phyloP scores from a whole-genome alignment of 2,329 filamentous ascomycete species.

The Aschersonia sp. region DNA sequence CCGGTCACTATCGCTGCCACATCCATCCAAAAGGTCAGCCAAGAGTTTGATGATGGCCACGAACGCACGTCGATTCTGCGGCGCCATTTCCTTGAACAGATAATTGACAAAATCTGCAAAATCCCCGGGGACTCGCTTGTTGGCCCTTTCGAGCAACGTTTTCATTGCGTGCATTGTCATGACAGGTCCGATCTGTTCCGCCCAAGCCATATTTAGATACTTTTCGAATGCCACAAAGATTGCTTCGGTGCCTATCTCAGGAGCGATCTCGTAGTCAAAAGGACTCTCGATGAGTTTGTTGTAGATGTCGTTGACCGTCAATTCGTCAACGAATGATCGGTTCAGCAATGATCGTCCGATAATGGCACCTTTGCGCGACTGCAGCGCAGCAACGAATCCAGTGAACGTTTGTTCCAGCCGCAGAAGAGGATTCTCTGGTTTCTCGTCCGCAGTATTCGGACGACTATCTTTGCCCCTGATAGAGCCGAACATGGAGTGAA shows the following conservation, averaged over 20 bases:
- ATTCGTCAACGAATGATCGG: slow-evolving; percentile 56
- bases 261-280: slow-evolving; percentile 58
- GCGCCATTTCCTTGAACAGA: slow-evolving; percentile 50
- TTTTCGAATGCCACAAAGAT: slow-evolving; percentile 90
- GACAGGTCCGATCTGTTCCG: slow-evolving; percentile 73
- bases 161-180: slow-evolving; percentile 58
- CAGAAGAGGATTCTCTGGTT: slow-evolving; percentile 50
- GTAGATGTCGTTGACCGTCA: slow-evolving; percentile 78
- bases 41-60: slow-evolving; percentile 73
- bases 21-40: slow-evolving; percentile 76
- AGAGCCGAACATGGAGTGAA: slow-evolving; percentile 41
- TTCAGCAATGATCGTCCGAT: slow-evolving; percentile 63
- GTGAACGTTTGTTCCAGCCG: slow-evolving; percentile 75
- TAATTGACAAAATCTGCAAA: slow-evolving; percentile 56
- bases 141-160: slow-evolving; percentile 54
- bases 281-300: slow-evolving; percentile 77
- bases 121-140: slow-evolving; percentile 55
- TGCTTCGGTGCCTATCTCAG: slow-evolving; percentile 66
- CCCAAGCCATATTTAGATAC: slow-evolving; percentile 79
- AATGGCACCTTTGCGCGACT: slow-evolving; percentile 76
- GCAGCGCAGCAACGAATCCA: slow-evolving; percentile 67
- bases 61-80: slow-evolving; percentile 63
- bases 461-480: slow-evolving; percentile 28
- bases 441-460: slow-evolving; percentile 28
- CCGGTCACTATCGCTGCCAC: slow-evolving; percentile 79